phyloP scores from a whole-genome alignment of 2,329 filamentous ascomycete genomes.

The Paecilomyces sp. region DNA sequence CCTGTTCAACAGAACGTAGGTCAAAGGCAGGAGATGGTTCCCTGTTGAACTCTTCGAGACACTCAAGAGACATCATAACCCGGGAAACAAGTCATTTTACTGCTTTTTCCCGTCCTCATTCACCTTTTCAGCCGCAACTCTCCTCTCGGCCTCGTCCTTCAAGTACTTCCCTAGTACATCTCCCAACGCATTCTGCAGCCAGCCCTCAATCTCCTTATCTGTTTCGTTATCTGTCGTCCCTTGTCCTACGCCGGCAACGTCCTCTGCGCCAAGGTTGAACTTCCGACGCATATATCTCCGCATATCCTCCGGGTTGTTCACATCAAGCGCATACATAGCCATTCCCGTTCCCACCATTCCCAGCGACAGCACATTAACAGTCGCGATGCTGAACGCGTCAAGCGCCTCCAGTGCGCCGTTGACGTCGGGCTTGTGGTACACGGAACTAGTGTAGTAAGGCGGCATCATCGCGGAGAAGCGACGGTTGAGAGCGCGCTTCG shows the following conservation, averaged over 20 bases:
- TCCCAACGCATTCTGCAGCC: slow-evolving; percentile 26
- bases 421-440: slow-evolving; percentile 37
- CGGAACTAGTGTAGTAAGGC: slow-evolving; percentile 57
- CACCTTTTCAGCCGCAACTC: slow-evolving; percentile 18
- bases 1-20: not conserved
- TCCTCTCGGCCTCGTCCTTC: slow-evolving; percentile 39
- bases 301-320: slow-evolving; percentile 63
- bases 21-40: not conserved
- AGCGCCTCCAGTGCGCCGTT: slow-evolving; percentile 67
- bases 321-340: slow-evolving; percentile 67
- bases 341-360: slow-evolving; percentile 69
- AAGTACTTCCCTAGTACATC: slow-evolving; percentile 14
- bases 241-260: slow-evolving; percentile 46
- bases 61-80: not conserved
- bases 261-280: slow-evolving; percentile 54
- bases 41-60: not conserved
- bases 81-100: not conserved
- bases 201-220: slow-evolving; percentile 49
- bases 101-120: slow-evolving; percentile 1
- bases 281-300: slow-evolving; percentile 51
- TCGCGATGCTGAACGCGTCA: slow-evolving; percentile 79
- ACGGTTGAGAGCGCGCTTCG: slow-evolving; percentile 61
- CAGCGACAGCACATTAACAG: slow-evolving; percentile 73
- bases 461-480: slow-evolving; percentile 58
- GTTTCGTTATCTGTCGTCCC: slow-evolving; percentile 41